Evolutionary conservation across 2,329 filamentous ascomycete genomes (phyloP), one percentile per base, ranked within the genome.

Genomic region (Grosmannia huntii): DNA sequence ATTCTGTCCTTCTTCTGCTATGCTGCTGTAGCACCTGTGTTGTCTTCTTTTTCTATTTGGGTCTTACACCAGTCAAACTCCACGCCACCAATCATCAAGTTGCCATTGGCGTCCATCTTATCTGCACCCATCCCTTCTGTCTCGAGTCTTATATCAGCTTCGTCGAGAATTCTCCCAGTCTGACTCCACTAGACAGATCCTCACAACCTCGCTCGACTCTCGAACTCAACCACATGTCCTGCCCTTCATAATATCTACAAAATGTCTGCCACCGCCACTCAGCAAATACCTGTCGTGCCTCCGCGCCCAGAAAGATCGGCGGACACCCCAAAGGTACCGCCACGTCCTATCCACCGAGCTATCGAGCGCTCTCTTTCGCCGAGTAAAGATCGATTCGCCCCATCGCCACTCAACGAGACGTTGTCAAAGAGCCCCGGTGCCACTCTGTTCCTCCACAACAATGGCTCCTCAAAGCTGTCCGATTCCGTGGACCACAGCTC

Each of bases 381-480:
- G 50, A 81, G 83, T 64, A 83, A 85, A 64, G 86, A 89, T 65
- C 85, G 85, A 65, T 96, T 87, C 69, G 88, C 90, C 41, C 89
- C 83, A 55, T 96, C 91, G 56, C 92, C 92, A 10, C 76, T 96
- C 66, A 94, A 92, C 69, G 87, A 90, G 66, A 80, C 75, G 59
- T 70, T 75, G 55, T 63, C 72, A 62, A 75, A 79, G 71, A 73
- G 74, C 65, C 68, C 70, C 64, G 73, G 68, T 62, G 65, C 69
- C 60, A 68, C 65, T 56, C 65, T 65, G 49, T 72, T 65, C 62
- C 72, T 67, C 62, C 68, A 66, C 51, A 66, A 67, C 63, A 66
- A 70, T 63, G 69, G 59, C 49, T 28, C 46, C 14, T 58, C 58
- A 4, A 33, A 41, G 5, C 56, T 63, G 21, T 50, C 61, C 55